These are phyloP conservation scores for Aspergillus sclerotioniger DNA, from an alignment of 495 filamentous ascomycete species.

Conservation along the genomic window DNA sequence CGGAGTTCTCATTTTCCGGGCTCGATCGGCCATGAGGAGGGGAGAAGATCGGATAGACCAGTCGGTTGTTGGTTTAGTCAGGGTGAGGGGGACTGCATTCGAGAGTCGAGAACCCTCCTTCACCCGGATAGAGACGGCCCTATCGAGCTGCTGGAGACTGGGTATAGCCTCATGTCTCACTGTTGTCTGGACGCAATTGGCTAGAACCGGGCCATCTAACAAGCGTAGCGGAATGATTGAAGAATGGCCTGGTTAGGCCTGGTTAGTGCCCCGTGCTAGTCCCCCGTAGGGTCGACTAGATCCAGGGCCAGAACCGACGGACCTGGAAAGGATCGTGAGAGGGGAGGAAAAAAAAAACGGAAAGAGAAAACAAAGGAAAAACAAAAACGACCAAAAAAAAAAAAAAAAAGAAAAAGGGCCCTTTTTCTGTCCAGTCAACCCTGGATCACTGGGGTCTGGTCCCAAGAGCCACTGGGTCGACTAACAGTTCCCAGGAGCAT, in stretches of 20 bases:
- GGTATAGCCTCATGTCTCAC: constrained; percentile 3
- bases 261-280: not conserved
- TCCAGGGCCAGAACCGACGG: constrained; percentile 6
- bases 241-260: not conserved
- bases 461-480: constrained; percentile 1
- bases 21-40: not conserved
- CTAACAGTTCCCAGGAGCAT: not conserved
- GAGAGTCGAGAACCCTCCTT: not conserved
- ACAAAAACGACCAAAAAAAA: not conserved
- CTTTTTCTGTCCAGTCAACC: not conserved
- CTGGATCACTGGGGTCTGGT: constrained; percentile 22
- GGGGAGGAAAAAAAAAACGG: not conserved
- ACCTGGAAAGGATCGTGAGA: not conserved
- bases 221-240: constrained; percentile 4
- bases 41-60: not conserved
- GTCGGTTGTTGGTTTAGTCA: no score
- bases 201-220: not conserved
- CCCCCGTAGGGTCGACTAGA: not conserved
- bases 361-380: not conserved
- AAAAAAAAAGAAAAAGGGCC: not conserved
- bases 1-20: not conserved
- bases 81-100: not conserved
- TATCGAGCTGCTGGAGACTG: not conserved
- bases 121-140: not conserved
- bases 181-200: not conserved